Base-by-base conservation (phyloP, 1,284 basidiomycete species). In the Pterulicium gracile region DNA sequence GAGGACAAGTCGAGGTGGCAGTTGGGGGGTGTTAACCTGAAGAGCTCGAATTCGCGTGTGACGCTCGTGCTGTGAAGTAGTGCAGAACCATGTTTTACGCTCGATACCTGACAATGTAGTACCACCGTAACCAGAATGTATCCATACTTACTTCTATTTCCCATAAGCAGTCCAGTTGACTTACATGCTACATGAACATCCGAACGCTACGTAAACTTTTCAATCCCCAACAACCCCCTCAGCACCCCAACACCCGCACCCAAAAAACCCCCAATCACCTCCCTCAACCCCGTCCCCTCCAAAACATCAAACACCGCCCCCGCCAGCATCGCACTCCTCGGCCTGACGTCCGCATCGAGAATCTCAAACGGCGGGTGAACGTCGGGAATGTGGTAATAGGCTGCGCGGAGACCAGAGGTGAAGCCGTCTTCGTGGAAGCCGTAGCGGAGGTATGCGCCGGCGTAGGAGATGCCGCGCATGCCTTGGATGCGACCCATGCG, bases 361-460 rank as follows among this genome's bases (percentile, higher is more conserved):
- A 69, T 61, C 40, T 54, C 54, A 47, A 65, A 70, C 1, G 58
- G 58, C 5, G 51, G 48, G 4, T 32, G 42, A 24, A 61, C 54
- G 18, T 47, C 54, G 24, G 53, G 43, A 17, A 61, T 49, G 45
- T 51, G 50, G 7, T 55, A 48, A 3, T 51, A 50, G 17, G 64
- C 73, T 13, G 68, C 73, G 43, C 61, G 65, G 14, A 82, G 58
- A 2, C 79, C 78, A 1, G 76, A 77, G 0, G 82, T 74, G 62
- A 89, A 89, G 2, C 84, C 87, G 55, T 90, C 87, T 63, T 89
- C 85, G 62, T 90, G 86, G 65, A 87, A 84, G 21, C 77, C 87
- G 54, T 88, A 88, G 47, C 78, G 76, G 41, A 81, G 72, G 71
- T 84, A 91, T 3, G 87, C 88, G n/a, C 86, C 85, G 1, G 79